phyloP scores from a whole-genome alignment of 331 rosid genomes.

The Stylosanthes scabra region DNA sequence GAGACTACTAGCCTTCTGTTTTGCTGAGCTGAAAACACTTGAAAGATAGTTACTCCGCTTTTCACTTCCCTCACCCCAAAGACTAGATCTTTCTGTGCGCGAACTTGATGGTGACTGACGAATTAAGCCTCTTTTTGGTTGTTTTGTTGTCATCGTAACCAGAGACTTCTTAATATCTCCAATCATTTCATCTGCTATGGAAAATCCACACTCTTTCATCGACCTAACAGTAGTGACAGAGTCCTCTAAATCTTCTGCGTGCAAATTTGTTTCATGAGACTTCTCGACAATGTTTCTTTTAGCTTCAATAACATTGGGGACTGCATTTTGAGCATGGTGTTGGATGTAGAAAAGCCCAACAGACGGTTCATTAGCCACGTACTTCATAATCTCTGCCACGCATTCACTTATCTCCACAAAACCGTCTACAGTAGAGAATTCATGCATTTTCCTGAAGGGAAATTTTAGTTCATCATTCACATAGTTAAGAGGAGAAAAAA shows the following conservation, averaged over 20 bases:
- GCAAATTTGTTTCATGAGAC: constrained; percentile 73
- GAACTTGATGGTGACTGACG: constrained; percentile 45
- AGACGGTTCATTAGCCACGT: constrained; percentile 90
- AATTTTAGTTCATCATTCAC: constrained; percentile 57
- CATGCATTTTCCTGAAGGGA: constrained; percentile 77
- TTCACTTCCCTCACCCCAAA: constrained; percentile 45
- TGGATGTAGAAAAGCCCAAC: constrained; percentile 89
- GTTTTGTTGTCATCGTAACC: constrained; percentile 57
- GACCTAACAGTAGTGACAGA: constrained; percentile 67
- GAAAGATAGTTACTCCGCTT: constrained; percentile 62
- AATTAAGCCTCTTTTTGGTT: constrained; percentile 72
- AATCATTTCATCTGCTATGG: constrained; percentile 81
- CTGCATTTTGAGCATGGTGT: constrained; percentile 85
- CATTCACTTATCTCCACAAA: constrained; percentile 84
- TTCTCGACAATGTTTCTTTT: constrained; percentile 56
- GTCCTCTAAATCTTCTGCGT: constrained; percentile 85
- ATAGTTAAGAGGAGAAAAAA: constrained; percentile 37
- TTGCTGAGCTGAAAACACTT: constrained; percentile 67
- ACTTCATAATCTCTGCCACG: constrained; percentile 81
- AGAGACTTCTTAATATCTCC: constrained; percentile 79
- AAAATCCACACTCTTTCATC: constrained; percentile 82
- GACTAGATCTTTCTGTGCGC: constrained; percentile 52
- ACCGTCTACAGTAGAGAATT: constrained; percentile 86
- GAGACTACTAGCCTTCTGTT: constrained; percentile 64
- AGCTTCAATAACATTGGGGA: constrained; percentile 63